phyloP scores from a whole-genome alignment of 2,329 filamentous ascomycete genomes.

The Coniella lustricola region DNA sequence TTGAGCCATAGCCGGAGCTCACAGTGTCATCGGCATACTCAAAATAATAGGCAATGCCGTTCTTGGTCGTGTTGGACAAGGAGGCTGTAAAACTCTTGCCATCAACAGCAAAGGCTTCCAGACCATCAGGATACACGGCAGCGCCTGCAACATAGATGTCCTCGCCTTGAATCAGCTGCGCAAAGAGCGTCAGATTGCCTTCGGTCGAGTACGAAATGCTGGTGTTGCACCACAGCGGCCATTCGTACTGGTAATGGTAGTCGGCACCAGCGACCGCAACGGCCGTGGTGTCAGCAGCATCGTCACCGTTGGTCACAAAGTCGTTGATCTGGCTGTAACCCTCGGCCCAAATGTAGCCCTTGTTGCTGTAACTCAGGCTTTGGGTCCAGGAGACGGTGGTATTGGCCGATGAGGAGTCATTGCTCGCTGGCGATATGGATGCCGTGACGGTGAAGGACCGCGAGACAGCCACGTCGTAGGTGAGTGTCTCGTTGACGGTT shows the following conservation, averaged over 20 bases:
- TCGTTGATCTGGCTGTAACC: slow-evolving; percentile 37
- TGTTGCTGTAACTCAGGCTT: slow-evolving; percentile 43
- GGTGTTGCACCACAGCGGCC: slow-evolving; percentile 54
- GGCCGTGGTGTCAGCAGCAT: slow-evolving; percentile 17
- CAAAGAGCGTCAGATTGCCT: slow-evolving; percentile 40
- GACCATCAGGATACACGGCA: slow-evolving; percentile 48
- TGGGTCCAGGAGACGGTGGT: slow-evolving; percentile 49
- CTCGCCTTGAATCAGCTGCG: slow-evolving; percentile 35
- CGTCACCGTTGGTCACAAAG: slow-evolving; percentile 24
- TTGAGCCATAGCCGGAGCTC: slow-evolving; percentile 47
- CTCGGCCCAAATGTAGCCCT: slow-evolving; percentile 37
- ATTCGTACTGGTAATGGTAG: slow-evolving; percentile 41
- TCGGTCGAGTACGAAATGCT: slow-evolving; percentile 36
- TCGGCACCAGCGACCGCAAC: slow-evolving; percentile 1
- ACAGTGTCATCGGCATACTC: slow-evolving; percentile 36
- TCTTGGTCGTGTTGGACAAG: slow-evolving; percentile 43
- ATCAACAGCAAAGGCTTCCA: slow-evolving; percentile 44
- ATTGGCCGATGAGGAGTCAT: slow-evolving; percentile 11
- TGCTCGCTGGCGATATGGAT: slow-evolving; percentile 38
- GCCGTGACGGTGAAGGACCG: slow-evolving; percentile 50
- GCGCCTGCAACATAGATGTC: slow-evolving; percentile 30
- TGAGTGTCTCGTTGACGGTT: slow-evolving; percentile 46
- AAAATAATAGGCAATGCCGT: slow-evolving; percentile 52
- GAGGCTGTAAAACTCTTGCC: slow-evolving; percentile 26
- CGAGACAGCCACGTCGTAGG: slow-evolving; percentile 49